Base-by-base conservation (phyloP, 129 eudicot genomes). In the Saussurea involucrata region DNA sequence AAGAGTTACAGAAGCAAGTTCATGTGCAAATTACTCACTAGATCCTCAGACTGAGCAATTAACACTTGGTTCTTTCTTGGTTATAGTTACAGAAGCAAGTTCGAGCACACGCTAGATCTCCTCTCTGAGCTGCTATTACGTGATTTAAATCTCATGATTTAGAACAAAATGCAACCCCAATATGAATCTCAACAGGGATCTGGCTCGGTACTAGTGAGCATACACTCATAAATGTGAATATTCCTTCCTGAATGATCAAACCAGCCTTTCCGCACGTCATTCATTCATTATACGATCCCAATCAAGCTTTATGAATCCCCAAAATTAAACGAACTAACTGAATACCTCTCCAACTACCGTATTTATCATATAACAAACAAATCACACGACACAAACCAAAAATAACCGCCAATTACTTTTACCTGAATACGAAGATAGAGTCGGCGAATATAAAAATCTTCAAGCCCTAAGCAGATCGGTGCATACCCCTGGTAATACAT, bases 371-470 rank as follows among this genome's bases (percentile, higher is more conserved):
- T 46, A 63, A 74, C 11, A 37, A 75, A 27, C 61, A 65, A 37
- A 53, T 53, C 61, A 53, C 61, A 53, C 61, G 9, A 63, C 53
- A 29, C 20, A 10, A 21, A 58, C 37, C 32, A 34, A 2, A 12
- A 76, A 29, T 20, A 58, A 0, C 12, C 6, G 70, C 58, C 17
- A 49, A 64, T 12, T 24, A 73, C 2, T 25, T 60, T 58, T 70
- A 93, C 98, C 98, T 93, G 98, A 70, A 94, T 86, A 12, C 98
- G 90, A 71, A 85, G 90, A 88, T 91, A 94, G 63, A 94, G 76
- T 7, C 97, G 85, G 73, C 98, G 91, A 34, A 82, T 86, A 69
- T 94, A 94, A 73, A 94, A 94, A 82, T 91, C 98, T 84, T 94
- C 98, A 9, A 91, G 92, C 58, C 97, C 98, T 81, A 94, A 86